These are phyloP conservation scores for Syzygium jambos DNA, from an alignment of 345 rosid genomes.

Conservation along the genomic window DNA sequence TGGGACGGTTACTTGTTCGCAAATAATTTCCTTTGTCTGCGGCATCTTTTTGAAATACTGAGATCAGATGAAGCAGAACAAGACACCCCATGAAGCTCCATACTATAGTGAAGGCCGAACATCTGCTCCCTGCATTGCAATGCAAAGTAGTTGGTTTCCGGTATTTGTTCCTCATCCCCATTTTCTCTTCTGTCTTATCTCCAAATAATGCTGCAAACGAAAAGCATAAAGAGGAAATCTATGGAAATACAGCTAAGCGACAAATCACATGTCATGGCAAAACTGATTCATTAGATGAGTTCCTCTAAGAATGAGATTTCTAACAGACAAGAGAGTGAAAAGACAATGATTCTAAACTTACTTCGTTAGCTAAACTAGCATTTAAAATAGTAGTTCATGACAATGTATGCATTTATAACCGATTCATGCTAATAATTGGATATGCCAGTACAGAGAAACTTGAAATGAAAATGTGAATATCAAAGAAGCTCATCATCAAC, in stretches of 20 bases:
- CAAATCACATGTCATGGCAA: slow-evolving; percentile 8
- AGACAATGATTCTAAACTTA: not conserved
- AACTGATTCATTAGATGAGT: not conserved
- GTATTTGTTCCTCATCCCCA: slow-evolving; percentile 74
- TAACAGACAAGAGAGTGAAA: not conserved
- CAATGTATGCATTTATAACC: not conserved
- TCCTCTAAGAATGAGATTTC: not conserved
- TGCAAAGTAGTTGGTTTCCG: slow-evolving; percentile 72
- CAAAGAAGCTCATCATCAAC: not conserved
- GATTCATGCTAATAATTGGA: not conserved
- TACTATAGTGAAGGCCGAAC: slow-evolving; percentile 31
- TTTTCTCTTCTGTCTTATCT: slow-evolving; percentile 44
- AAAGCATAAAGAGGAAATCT: slow-evolving; percentile 32
- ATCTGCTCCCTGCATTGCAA: slow-evolving; percentile 87
- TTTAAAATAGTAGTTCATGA: not conserved
- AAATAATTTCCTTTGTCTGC: slow-evolving; percentile 25
- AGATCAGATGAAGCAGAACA: slow-evolving; percentile 45
- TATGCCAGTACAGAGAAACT: not conserved
- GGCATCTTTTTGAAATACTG: slow-evolving; percentile 21
- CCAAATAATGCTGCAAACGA: slow-evolving; percentile 45
- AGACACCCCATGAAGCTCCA: slow-evolving; percentile 71
- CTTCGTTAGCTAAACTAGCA: not conserved
- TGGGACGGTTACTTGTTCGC: slow-evolving; percentile 22
- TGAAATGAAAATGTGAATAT: not conserved
- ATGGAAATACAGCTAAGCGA: slow-evolving; percentile 28